Evolutionary conservation across 768 basidiomycete species (phyloP), one percentile per base, ranked within the genome.

Genomic region (Pleurotus cornucopiae): DNA sequence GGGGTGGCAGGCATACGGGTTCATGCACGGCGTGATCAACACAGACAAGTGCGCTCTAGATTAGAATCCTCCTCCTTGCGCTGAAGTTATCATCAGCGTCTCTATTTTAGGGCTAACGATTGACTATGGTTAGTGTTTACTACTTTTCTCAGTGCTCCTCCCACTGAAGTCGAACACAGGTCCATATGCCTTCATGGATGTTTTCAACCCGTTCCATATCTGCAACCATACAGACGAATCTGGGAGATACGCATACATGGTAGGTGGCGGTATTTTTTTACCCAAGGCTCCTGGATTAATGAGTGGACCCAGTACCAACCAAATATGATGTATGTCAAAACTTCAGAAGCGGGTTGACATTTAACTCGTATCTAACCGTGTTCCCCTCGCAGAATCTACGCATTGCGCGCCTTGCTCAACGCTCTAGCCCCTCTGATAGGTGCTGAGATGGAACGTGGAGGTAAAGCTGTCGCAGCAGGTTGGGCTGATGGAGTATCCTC

Each of bases 21-120:
- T 91, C 67, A 92, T 94, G 92, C 91, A 94, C 65, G 94, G 93
- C 0, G 96, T 99, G 38, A 93, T 99, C 63, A 98, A 98, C 66
- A 96, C 95, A 1, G 96, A 98, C 74, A 97, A 96, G 89, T 89
- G 61, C 57, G 80, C 65, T n/a, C 2, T 21, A 23, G 55, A 26
- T 40, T 26, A 12, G 23, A 12, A 5, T 51, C 14, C 20, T 12
- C 46, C 9, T 45, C 6, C 3, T 34, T 34, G 7, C 11, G 30
- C 11, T 34, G 9, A 34, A 9, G 6, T 34, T 34, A 11, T 34
- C 30, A 34, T 34, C 11, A 34, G 30, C 7, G 82, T 90, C 18
- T 90, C 88, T 2, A 74, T 91, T 14, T 69, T 89, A 26, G 89
- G 89, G 2, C 66, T 90, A 58, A 90, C 89, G 0, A 89, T 89